phyloP scores from a whole-genome alignment of 257 asterid species.

The Knoxia roxburghii region DNA sequence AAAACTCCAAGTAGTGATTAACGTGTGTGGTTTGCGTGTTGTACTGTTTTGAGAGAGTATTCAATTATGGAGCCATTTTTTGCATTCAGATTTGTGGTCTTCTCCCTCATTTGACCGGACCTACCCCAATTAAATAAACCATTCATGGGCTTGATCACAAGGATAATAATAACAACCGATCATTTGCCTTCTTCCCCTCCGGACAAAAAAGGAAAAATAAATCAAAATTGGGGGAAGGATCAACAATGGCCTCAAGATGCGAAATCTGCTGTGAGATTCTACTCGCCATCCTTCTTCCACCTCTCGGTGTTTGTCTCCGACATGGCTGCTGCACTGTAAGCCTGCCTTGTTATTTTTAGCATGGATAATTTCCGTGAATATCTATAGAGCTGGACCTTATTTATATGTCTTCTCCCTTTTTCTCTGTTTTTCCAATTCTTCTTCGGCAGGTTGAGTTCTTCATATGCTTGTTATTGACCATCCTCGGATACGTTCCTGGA shows the following conservation, averaged over 20 bases:
- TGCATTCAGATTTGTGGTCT: too few relatives aligned
- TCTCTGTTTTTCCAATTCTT: not conserved
- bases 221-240: not conserved
- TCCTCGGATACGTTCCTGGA: slow-evolving; percentile 20
- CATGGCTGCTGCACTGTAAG: slow-evolving; percentile 81
- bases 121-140: too few relatives aligned
- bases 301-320: slow-evolving; percentile 81
- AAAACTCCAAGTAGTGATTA: too few relatives aligned
- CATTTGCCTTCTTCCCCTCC: not conserved
- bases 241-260: slow-evolving; percentile 43
- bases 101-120: too few relatives aligned
- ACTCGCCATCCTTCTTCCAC: slow-evolving; percentile 69
- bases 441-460: slow-evolving; percentile 20
- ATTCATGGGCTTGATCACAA: too few relatives aligned
- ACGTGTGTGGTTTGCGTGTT: too few relatives aligned
- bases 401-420: not conserved
- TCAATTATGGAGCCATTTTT: too few relatives aligned
- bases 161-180: not conserved
- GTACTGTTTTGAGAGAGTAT: too few relatives aligned
- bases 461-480: slow-evolving; percentile 21
- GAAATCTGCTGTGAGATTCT: slow-evolving; percentile 56
- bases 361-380: not conserved
- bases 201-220: not conserved
- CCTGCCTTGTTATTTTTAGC: not conserved
- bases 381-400: not conserved